These are phyloP conservation scores for Aspergillus luchuensis DNA, from an alignment of 2,329 filamentous ascomycete species.

Conservation along the genomic window DNA sequence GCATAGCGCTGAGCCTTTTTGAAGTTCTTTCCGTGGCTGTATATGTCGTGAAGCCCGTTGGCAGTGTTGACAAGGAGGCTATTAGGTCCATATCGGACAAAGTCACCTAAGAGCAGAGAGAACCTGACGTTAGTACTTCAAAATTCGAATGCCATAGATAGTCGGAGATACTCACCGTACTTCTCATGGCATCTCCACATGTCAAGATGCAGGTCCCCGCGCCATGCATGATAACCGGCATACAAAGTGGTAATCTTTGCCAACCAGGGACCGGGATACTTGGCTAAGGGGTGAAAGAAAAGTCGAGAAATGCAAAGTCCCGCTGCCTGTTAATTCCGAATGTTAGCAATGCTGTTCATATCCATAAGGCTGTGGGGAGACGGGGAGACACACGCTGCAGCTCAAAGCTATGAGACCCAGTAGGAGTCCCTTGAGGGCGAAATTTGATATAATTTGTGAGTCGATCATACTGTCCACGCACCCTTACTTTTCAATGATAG, in stretches of 20 bases:
- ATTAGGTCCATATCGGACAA: slow-evolving; percentile 31
- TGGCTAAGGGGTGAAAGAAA: neutral
- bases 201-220: slow-evolving; percentile 29
- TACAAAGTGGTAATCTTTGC: neutral
- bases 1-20: slow-evolving; percentile 53
- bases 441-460: too few relatives aligned
- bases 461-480: too few relatives aligned
- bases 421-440: too few relatives aligned
- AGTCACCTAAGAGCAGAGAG: neutral
- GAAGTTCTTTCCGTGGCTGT: slow-evolving; percentile 51
- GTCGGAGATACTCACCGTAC: slow-evolving; percentile 27
- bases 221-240: neutral
- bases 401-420: too few relatives aligned
- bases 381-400: too few relatives aligned
- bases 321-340: too few relatives aligned
- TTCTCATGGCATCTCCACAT: slow-evolving; percentile 29
- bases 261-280: neutral
- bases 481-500: too few relatives aligned
- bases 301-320: neutral
- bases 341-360: too few relatives aligned
- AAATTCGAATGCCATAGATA: neutral
- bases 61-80: slow-evolving; percentile 22
- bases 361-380: too few relatives aligned
- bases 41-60: slow-evolving; percentile 39
- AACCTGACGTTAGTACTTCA: neutral